phyloP scores from a whole-genome alignment of 495 filamentous ascomycete genomes.

The Podospora australis region DNA sequence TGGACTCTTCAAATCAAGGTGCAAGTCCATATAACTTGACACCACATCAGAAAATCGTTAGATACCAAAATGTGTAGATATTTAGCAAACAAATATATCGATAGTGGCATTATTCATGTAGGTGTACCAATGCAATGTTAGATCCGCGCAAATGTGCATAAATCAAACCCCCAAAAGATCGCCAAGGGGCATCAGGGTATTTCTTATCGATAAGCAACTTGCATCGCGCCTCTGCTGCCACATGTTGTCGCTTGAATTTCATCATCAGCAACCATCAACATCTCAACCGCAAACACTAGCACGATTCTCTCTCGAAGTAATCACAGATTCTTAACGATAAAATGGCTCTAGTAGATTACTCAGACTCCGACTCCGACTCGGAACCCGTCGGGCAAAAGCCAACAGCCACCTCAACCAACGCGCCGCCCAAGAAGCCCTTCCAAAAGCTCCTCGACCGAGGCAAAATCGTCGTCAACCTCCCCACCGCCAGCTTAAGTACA shows the following conservation, averaged over 20 bases:
- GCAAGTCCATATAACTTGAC: too few species aligned
- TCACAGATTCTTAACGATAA: neutral
- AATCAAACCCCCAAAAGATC: too few species aligned
- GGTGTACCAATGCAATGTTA: too few species aligned
- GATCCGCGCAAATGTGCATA: too few species aligned
- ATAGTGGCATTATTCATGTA: too few species aligned
- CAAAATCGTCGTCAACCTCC: conserved; percentile 70
- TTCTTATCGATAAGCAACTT: neutral
- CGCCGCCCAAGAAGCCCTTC: conserved; percentile 48
- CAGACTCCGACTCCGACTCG: conserved; percentile 72
- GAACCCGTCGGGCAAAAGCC: conserved; percentile 44
- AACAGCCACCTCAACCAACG: conserved; percentile 22
- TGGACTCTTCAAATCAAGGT: too few species aligned
- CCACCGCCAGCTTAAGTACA: conserved; percentile 31
- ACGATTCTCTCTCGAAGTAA: neutral
- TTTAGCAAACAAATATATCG: too few species aligned
- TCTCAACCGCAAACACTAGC: neutral
- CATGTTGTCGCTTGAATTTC: neutral
- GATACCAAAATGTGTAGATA: too few species aligned
- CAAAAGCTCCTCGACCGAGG: conserved; percentile 68
- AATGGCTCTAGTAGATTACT: conserved; percentile 78
- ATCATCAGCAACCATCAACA: neutral
- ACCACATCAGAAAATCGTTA: too few species aligned
- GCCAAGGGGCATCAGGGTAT: too few species aligned
- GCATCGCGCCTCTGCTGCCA: neutral